A percentile compares a stretch with the other conserved stretches of the same genome.
These are phyloP conservation scores for Zarea fungicola DNA, from an alignment of 2,329 filamentous ascomycete species.

Conservation along the genomic window DNA sequence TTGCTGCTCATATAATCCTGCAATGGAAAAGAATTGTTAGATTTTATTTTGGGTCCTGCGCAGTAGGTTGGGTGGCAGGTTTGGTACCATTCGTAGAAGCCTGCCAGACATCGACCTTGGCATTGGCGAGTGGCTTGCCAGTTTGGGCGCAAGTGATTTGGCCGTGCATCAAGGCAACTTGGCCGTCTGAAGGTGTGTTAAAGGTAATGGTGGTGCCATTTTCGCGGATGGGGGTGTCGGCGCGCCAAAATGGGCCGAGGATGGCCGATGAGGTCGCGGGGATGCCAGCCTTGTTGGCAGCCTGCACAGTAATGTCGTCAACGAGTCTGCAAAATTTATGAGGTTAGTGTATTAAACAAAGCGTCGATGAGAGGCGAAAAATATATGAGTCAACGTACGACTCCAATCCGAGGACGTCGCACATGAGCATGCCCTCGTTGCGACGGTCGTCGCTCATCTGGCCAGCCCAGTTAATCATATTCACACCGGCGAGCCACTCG, in stretches of 20 bases:
- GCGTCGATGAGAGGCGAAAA: not conserved
- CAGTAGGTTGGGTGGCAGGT: not conserved
- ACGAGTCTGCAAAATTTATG: slow-evolving; percentile 42
- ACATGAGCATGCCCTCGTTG: slow-evolving; percentile 70
- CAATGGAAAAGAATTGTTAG: fast-evolving
- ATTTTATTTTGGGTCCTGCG: too few species aligned
- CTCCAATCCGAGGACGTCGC: slow-evolving; percentile 70
- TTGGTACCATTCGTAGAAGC: slow-evolving; percentile 63
- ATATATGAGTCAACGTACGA: slow-evolving; percentile 41
- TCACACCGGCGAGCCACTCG: slow-evolving; percentile 71
- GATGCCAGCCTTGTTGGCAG: slow-evolving; percentile 37
- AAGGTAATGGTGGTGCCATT: slow-evolving; percentile 64
- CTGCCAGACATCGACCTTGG: slow-evolving; percentile 74
- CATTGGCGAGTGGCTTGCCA: slow-evolving; percentile 58
- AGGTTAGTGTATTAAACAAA: not conserved
- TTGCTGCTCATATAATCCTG: slow-evolving; percentile 63
- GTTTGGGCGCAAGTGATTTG: slow-evolving; percentile 50
- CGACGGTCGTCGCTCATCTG: slow-evolving; percentile 63
- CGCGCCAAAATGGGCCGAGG: slow-evolving; percentile 79
- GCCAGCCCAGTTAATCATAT: slow-evolving; percentile 54
- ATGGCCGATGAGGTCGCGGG: slow-evolving; percentile 69
- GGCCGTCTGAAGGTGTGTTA: slow-evolving; percentile 40
- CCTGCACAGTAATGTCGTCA: slow-evolving; percentile 72
- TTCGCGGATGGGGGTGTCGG: slow-evolving; percentile 62
- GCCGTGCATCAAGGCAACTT: slow-evolving; percentile 62